phyloP scores from a whole-genome alignment of 805 yeast genomes.

The Isabelozyma rhagii region DNA sequence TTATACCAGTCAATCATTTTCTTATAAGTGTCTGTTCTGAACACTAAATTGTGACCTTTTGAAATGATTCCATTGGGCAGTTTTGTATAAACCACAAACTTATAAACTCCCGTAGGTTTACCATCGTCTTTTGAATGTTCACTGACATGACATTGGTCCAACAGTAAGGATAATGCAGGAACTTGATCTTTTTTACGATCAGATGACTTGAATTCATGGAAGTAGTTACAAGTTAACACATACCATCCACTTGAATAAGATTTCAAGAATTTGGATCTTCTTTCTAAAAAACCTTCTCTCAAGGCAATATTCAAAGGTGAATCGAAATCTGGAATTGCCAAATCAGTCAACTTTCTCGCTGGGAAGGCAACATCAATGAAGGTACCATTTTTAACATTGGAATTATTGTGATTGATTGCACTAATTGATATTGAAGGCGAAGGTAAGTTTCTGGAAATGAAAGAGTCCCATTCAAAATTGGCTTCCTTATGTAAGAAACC shows the following conservation, averaged over 20 bases:
- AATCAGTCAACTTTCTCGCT: conserved; percentile 40
- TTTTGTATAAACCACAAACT: conserved; percentile 77
- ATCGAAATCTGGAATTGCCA: conserved; percentile 63
- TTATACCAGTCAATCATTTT: conserved; percentile 82
- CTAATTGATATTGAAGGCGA: conserved; percentile 22
- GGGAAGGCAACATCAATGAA: conserved; percentile 40
- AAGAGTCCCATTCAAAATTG: conserved; percentile 84
- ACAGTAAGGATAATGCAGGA: conserved; percentile 79
- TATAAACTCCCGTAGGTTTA: conserved; percentile 51
- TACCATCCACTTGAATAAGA: conserved; percentile 91
- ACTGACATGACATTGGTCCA: conserved; percentile 76
- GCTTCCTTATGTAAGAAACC: conserved; percentile 73
- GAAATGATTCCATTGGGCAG: conserved; percentile 67
- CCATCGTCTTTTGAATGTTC: conserved; percentile 79
- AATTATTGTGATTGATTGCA: conserved; percentile 23
- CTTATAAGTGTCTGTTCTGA: conserved; percentile 80
- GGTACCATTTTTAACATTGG: conserved; percentile 29
- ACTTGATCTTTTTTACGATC: conserved; percentile 78
- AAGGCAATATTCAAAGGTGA: conserved; percentile 64
- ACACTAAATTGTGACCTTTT: conserved; percentile 91
- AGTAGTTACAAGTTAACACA: conserved; percentile 80
- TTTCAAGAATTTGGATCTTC: conserved; percentile 87
- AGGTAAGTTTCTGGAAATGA: conserved; percentile 62
- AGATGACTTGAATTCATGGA: conserved; percentile 84
- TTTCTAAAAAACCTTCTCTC: conserved; percentile 77